Conservation (phyloP, 2,329 filamentous ascomycete species). For the Lachnellula hyalina region DNA sequence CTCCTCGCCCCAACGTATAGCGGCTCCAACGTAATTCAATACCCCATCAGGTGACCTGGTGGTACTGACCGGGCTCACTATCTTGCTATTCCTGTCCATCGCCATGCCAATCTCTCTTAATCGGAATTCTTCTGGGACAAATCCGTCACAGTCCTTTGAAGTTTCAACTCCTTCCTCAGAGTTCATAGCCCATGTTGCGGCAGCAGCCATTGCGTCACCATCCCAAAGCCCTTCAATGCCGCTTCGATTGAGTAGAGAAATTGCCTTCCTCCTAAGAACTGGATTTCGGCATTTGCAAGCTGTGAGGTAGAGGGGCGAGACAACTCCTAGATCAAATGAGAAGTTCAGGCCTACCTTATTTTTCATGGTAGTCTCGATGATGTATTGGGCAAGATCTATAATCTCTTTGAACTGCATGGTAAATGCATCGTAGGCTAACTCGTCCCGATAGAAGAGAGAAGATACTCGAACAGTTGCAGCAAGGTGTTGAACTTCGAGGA, state of each 20-base stretch:
- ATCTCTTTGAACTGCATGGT: neutral
- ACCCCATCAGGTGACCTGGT: neutral
- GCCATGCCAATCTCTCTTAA: neutral
- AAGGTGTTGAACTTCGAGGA: neutral
- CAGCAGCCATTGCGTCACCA: conserved; percentile 1
- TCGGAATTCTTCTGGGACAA: neutral
- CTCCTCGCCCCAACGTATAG: neutral
- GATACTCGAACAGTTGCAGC: neutral
- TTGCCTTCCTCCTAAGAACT: conserved; percentile 51
- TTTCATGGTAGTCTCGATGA: neutral
- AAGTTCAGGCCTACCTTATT: neutral
- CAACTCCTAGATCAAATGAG: conserved; percentile 40
- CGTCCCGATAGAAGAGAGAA: neutral
- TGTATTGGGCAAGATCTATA: neutral
- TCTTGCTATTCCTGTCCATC: neutral
- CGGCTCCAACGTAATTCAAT: neutral
- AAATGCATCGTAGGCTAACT: conserved; percentile 1
- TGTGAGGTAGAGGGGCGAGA: conserved; percentile 57
- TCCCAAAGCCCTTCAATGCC: conserved; percentile 63
- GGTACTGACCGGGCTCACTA: neutral
- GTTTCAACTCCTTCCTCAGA: neutral
- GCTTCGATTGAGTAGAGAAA: conserved; percentile 52
- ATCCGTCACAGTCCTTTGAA: neutral
- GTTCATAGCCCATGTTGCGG: neutral
- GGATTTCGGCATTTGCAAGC: conserved; percentile 58